Conservation (phyloP, 1,284 basidiomycete genomes). For the Apiotrichum siamense region DNA sequence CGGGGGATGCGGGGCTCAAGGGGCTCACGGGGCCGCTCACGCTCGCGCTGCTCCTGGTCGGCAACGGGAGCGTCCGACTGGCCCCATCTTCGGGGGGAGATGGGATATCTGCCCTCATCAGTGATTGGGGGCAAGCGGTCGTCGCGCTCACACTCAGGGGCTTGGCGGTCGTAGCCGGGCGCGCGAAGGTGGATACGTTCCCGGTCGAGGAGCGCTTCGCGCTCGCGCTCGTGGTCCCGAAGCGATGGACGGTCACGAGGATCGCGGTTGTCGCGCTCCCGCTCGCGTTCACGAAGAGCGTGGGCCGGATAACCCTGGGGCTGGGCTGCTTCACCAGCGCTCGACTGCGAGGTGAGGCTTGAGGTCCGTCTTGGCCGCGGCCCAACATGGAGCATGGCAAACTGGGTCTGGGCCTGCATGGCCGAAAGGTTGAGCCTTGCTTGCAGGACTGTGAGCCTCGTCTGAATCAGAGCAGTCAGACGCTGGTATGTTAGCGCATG, state of each 20-base stretch:
- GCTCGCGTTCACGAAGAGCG: neutral
- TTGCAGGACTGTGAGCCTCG: constrained; percentile 42
- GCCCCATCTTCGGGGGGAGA: neutral
- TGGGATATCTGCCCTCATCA: neutral
- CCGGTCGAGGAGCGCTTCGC: neutral
- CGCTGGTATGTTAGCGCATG: constrained; percentile 14
- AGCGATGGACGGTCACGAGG: neutral
- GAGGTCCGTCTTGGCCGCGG: constrained; percentile 8
- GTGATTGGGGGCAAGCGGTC: neutral
- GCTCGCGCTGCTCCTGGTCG: neutral
- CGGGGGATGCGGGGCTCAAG: too few relatives aligned
- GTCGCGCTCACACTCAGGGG: neutral
- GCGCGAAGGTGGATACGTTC: neutral
- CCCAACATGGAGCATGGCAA: neutral
- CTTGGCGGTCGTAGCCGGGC: neutral
- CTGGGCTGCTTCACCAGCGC: neutral
- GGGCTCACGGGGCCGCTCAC: neutral
- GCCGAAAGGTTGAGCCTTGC: constrained; percentile 28
- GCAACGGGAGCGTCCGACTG: neutral
- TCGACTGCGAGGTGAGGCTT: neutral
- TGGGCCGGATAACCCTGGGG: neutral
- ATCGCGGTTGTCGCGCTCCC: neutral
- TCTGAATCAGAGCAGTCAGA: constrained; percentile 42
- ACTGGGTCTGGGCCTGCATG: constrained; percentile 10
- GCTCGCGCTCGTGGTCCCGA: neutral